Conservation (phyloP, 2,329 filamentous ascomycete genomes). For the Leptographium radiaticola region DNA sequence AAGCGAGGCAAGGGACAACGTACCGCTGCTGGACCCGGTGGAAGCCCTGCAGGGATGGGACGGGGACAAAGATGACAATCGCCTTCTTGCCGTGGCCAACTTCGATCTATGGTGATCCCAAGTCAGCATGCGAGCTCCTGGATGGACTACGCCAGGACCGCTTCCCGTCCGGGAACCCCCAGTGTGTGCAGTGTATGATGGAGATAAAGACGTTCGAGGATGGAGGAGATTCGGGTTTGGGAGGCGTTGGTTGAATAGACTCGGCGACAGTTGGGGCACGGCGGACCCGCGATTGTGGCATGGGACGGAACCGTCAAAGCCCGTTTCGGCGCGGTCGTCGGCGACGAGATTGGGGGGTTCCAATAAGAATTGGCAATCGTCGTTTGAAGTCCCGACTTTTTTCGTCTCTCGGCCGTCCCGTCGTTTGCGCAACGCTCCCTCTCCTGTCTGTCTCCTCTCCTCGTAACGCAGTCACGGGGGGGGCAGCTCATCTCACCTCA, state of each 20-base stretch:
- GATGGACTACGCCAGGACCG: slow-evolving; percentile 52
- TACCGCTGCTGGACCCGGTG: slow-evolving; percentile 99
- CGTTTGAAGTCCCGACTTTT: no score
- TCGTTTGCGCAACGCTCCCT: no score
- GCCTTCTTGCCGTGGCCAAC: slow-evolving; percentile 99
- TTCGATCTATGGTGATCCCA: slow-evolving; percentile 79
- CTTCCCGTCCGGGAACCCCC: slow-evolving; percentile 60
- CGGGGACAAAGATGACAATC: slow-evolving; percentile 99
- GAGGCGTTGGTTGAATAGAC: no score
- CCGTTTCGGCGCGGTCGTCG: no score
- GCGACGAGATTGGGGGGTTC: no score
- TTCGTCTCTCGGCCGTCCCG: no score
- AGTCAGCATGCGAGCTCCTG: slow-evolving; percentile 69
- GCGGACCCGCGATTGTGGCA: no score
- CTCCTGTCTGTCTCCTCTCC: background rate
- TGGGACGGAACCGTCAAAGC: no score
- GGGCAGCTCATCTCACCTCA: slow-evolving; percentile 68
- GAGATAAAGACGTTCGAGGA: background rate
- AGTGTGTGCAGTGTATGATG: slow-evolving; percentile 5
- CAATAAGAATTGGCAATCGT: no score
- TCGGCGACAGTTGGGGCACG: no score
- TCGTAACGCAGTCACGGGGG: background rate
- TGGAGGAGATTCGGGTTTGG: background rate
- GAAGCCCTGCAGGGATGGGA: slow-evolving; percentile 96
- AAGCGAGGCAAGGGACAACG: slow-evolving; percentile 19